A percentile compares a stretch with the other conserved stretches of the same genome.
Conservation (phyloP, 2,329 filamentous ascomycete species). For the Ascochyta lentis region DNA sequence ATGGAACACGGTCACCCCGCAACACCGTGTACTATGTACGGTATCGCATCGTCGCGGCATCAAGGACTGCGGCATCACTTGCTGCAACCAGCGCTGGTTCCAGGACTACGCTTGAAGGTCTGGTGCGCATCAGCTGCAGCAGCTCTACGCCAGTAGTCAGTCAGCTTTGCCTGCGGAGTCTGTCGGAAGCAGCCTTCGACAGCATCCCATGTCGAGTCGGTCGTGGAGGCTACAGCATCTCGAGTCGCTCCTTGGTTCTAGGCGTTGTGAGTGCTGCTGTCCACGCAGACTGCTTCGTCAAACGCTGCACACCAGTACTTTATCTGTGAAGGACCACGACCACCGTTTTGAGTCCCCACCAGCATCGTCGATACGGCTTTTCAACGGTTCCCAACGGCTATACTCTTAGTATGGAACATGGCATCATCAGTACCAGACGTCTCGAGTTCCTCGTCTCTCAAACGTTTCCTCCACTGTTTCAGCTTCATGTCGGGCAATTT, state of each 20-base stretch:
- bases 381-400: conserved; percentile 9
- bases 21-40: neutral
- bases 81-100: no score
- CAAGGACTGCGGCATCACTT: no score
- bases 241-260: neutral
- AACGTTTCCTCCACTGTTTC: conserved; percentile 13
- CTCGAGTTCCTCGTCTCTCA: conserved; percentile 6
- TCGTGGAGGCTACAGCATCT: neutral
- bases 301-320: neutral
- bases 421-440: conserved; percentile 11
- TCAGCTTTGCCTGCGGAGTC: neutral
- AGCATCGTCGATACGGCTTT: conserved; percentile 7
- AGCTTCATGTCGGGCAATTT: conserved; percentile 14
- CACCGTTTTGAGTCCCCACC: conserved; percentile 2
- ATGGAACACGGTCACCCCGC: neutral
- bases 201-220: neutral
- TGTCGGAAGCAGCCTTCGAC: neutral
- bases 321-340: conserved; percentile 3
- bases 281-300: neutral
- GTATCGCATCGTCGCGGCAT: neutral
- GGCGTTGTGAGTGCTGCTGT: neutral
- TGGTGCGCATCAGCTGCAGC: neutral
- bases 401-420: conserved; percentile 2
- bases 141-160: neutral
- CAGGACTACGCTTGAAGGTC: neutral